Base-by-base conservation (phyloP, 768 basidiomycete species). In the Roridomyces roridus region DNA sequence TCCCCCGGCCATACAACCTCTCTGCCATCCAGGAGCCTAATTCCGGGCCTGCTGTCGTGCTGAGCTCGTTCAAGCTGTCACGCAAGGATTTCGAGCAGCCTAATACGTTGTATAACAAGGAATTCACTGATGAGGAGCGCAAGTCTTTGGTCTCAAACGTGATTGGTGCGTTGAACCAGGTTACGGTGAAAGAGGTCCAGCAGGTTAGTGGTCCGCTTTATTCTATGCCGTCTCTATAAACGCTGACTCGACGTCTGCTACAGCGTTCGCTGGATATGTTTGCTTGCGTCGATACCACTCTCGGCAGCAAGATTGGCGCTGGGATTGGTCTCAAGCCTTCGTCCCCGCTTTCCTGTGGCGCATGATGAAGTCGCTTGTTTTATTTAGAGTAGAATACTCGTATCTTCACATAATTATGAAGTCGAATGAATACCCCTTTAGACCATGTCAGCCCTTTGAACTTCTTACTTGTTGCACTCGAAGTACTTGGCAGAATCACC, bases 181-280 rank as follows among this genome's bases (percentile, higher is more conserved):
- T 62, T 6, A 51, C 56, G 0, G 18, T 55, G 15, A 8, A 28
- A 14, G 6, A 28, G 1, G 42, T 62, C 34, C 39, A 62, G 41
- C 61, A 62, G 60, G 60, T 57, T 18, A 25, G 60, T 28, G 14
- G 21, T 4, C 25, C 35, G 8, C 9, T 24, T 18, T 0, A 20
- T 21, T n/a, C n/a, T n/a, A n/a, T n/a, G n/a, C 15, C 42, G 0
- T 29, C 18, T 7, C 23, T 31, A n/a, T 37, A 3, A 15, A 31
- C 20, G n/a, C 28, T n/a, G n/a, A n/a, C 18, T 18, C 23, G 6
- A 29, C 21, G 28, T 46, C 0, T 11, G n/a, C n/a, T n/a, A n/a
- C n/a, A 62, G 61, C 61, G 61, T 17, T 62, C 61, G 1, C 2
- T 62, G 51, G 35, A 62, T 28, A 62, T 62, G 61, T 62, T 62